Evolutionary conservation across 192 early-diverging fungal species (phyloP), one percentile per base, ranked within the genome.

Genomic region (Backusella circina): DNA sequence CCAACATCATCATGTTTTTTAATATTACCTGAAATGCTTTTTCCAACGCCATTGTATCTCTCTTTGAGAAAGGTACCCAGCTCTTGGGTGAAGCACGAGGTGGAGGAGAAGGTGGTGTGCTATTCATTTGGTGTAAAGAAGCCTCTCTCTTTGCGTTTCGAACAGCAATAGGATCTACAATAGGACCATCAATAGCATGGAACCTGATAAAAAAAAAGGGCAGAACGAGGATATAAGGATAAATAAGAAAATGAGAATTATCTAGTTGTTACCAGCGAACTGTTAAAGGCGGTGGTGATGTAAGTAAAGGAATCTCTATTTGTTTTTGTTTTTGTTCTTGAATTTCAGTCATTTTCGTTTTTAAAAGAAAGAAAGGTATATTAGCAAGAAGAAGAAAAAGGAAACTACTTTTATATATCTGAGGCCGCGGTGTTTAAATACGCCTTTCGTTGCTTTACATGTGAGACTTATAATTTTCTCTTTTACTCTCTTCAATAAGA

Each of bases 21-120:
- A 4, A 38, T n/a, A 15, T 83, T 76, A 82, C 70, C 71, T 79
- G 77, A 61, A 81, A 89, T 15, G 84, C 85, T 23, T 78, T 77
- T 76, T 90, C 88, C 5, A 90, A 74, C 13, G 88, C 86, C 44
- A 70, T 72, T 1, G 86, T 86, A 57, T 90, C 88, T 6, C 87
- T 78, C 30, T 82, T 87, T 28, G 84, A 86, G 73, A 90, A 88
- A 4, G 88, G 77, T 3, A 86, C 74, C 88, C 88, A 90, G n/a
- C 28, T 33, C 28, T 26, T 80, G 72, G 50, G 82, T 73, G 12
- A 79, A 44, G 16, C 80, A 70, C 41, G 85, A 83, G 38, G 76
- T 68, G 36, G 77, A 72, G 61, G n/a, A 12, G 67, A 41, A 26
- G 80, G 44, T 2, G 78, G 72, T 2, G 77, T 79, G 18, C 72